Base-by-base conservation (phyloP, 805 yeast genomes). In the Alloascoidea africana region DNA sequence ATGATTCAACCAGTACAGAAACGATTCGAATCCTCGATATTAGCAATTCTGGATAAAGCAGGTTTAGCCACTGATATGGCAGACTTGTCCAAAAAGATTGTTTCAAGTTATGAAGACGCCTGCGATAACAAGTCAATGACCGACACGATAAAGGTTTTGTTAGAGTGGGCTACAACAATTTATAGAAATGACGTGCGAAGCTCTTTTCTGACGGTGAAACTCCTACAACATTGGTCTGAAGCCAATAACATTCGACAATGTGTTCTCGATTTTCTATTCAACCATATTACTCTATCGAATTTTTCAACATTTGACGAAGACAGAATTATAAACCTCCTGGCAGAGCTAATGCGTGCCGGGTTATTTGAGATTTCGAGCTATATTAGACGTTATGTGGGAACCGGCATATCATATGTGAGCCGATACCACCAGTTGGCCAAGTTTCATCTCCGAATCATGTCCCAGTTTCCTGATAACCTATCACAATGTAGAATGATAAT, bases 331-430 rank as follows among this genome's bases (percentile, higher is more conserved):
- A 23, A 8, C 8, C n/a, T 23, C 8, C 8, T 23, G n/a, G n/a
- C 8, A 8, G 8, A 8, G n/a, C n/a, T 23, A 23, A 23, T 23
- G 8, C 8, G n/a, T 8, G 8, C n/a, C 8, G n/a, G n/a, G 8
- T 23, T 23, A 16, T 63, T 80, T 16, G 55, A 70, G 2, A 61
- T 76, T 13, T 73, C 80, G 1, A 67, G 80, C 1, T 89, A 89
- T 49, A 63, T 87, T 40, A 62, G 96, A 48, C 73, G 76, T 46
- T 59, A 87, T 27, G 86, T 89, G 34, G 84, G 96, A 5, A 76
- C 91, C 1, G 98, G 96, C 3, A 63, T 85, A 1, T 70, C 87
- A 35, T 84, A 81, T 54, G 54, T 73, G 8, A 58, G 63, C 2
- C 65, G 70, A 4, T 69, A 72, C 14, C 63, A 63, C 4, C 53